phyloP scores from a whole-genome alignment of 768 basidiomycete genomes.

The Lactarius tabidus region DNA sequence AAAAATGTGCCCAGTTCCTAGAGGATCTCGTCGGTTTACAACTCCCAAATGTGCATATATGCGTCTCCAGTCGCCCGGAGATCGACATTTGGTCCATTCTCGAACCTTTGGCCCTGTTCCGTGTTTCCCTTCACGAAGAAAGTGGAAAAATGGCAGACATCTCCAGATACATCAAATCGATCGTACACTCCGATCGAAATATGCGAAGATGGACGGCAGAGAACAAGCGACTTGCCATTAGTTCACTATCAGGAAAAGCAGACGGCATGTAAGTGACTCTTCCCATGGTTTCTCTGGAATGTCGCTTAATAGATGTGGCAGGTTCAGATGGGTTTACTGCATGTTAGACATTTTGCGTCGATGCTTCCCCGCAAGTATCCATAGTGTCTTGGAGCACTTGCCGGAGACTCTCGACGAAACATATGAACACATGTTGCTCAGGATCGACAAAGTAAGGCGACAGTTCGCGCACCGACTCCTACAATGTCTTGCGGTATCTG shows the following conservation, averaged over 20 bases:
- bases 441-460: background rate
- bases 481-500: background rate
- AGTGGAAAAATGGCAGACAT: slow-evolving; percentile 4
- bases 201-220: slow-evolving; percentile 2
- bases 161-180: background rate
- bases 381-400: background rate
- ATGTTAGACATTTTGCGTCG: slow-evolving; percentile 7
- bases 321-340: slow-evolving; percentile 12
- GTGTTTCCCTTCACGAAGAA: background rate
- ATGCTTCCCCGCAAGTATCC: background rate
- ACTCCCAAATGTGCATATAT: background rate
- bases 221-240: background rate
- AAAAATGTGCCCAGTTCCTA: background rate
- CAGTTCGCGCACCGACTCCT: slow-evolving; percentile 1
- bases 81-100: background rate
- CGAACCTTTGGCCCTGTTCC: background rate
- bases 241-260: background rate
- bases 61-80: slow-evolving; percentile 3
- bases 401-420: slow-evolving; percentile 3
- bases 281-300: too few relatives aligned
- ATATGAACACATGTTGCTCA: background rate
- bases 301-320: background rate
- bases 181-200: background rate
- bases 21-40: background rate
- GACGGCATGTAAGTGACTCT: background rate